phyloP scores from a whole-genome alignment of 345 rosid species.

The Hibiscus mutabilis region DNA sequence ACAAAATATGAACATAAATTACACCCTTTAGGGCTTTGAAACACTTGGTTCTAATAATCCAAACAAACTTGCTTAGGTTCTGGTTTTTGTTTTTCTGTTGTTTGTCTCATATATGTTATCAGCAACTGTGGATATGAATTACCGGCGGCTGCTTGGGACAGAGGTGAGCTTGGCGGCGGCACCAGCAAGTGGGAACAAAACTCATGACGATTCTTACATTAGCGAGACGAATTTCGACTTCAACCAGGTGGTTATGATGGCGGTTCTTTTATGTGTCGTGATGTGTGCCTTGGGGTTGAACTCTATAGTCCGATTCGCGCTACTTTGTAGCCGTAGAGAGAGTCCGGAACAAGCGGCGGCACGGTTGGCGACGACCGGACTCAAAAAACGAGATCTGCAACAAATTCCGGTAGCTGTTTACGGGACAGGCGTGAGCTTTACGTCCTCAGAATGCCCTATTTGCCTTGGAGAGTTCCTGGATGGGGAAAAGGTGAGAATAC shows the following conservation, averaged over 20 bases:
- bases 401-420: conserved; percentile 52
- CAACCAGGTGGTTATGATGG: conserved; percentile 66
- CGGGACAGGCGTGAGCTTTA: conserved; percentile 31
- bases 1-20: background rate
- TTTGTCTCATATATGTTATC: background rate
- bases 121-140: conserved; percentile 8
- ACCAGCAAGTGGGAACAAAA: conserved; percentile 22
- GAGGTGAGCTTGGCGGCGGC: conserved; percentile 9
- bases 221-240: conserved; percentile 48
- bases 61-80: background rate
- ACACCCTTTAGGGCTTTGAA: too few relatives aligned
- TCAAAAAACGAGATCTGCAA: conserved; percentile 45
- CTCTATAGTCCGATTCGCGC: conserved; percentile 45
- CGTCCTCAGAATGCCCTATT: conserved; percentile 56
- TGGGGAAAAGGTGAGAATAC: conserved; percentile 56
- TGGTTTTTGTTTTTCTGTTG: too few relatives aligned
- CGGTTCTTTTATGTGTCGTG: conserved; percentile 53
- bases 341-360: conserved; percentile 25
- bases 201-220: conserved; percentile 12
- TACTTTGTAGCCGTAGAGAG: conserved; percentile 41
- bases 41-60: background rate
- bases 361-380: conserved; percentile 33
- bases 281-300: conserved; percentile 54
- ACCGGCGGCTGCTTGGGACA: conserved; percentile 32
- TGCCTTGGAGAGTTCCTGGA: conserved; percentile 62